Evolutionary conservation across 2,329 filamentous ascomycete genomes (phyloP), one percentile per base, ranked within the genome.

Genomic region (Dactylella cylindrospora): DNA sequence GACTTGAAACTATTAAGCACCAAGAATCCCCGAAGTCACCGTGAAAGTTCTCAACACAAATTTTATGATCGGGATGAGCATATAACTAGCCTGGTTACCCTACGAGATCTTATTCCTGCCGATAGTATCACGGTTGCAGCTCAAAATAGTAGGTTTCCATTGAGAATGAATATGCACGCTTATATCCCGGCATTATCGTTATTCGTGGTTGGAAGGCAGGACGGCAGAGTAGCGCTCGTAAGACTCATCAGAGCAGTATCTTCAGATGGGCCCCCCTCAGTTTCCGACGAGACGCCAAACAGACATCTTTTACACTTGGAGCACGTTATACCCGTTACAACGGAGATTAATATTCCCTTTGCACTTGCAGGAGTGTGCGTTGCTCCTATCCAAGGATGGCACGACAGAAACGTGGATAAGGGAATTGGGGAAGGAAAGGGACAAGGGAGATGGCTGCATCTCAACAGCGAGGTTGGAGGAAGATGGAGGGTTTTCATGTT

Each of bases 401-500:
- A 53, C n/a, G 35, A 55, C 20, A 41, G 52, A 22, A 28, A 41
- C 22, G 41, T 36, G 12, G 26, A 13, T 19, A 12, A 50, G 32
- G 57, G 64, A 25, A 55, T 66, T 53, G 68, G 66, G 20, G 46
- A 68, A 53, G n/a, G 64, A 66, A 23, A 64, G 68, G 49, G 57
- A 39, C 38, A 52, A 44, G 17, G 59, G 43, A 15, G 53, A 50
- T 39, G 65, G 53, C 22, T 61, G 68, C 5, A 60, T 40, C 28
- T 39, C 25, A 41, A 54, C 2, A 20, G 57, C 6, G 65, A 62
- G 35, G 64, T 69, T 25, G 71, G 75, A 59, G 75, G 76, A 65
- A 76, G 80, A 54, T 90, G 84, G 77, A 75, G 85, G 57, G 66
- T 91, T 54, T 79, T 91, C 70, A 73, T 90, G 71, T 83, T 87